Evolutionary conservation across 306 rosid genomes (phyloP).

Genomic region (Sicyos baderoa): DNA sequence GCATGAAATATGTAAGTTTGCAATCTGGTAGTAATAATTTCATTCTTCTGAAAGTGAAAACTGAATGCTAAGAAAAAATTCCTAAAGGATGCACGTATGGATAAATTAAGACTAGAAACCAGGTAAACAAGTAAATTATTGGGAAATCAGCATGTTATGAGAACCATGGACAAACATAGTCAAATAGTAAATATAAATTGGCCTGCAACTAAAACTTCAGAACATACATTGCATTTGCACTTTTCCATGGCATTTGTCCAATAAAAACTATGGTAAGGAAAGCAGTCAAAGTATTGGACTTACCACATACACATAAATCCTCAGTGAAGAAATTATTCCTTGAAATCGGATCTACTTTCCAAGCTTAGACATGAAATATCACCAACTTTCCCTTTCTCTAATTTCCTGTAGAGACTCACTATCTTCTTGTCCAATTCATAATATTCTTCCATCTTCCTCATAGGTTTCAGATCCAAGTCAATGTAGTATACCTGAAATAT

Average conservation of each 20-base stretch:
- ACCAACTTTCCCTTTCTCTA: constrained; percentile 39
- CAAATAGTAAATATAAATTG: neutral
- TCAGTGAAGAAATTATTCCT: constrained; percentile 25
- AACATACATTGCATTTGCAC: neutral
- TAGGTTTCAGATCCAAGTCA: constrained; percentile 79
- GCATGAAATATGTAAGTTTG: neutral
- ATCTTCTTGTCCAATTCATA: constrained; percentile 80
- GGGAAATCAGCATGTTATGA: neutral
- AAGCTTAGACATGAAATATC: constrained; percentile 26
- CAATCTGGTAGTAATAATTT: neutral
- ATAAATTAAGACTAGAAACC: neutral
- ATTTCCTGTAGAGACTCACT: constrained; percentile 56
- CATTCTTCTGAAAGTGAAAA: neutral
- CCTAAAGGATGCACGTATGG: too few relatives aligned
- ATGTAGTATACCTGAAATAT: constrained; percentile 57
- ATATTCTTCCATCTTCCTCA: constrained; percentile 79
- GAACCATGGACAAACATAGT: neutral
- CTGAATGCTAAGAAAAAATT: neutral
- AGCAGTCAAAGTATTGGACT: constrained; percentile 14
- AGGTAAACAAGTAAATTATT: constrained; percentile 1
- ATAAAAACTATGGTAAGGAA: neutral
- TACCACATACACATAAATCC: constrained; percentile 28
- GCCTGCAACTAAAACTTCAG: neutral
- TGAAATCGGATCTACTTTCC: constrained; percentile 26
- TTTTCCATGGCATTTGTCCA: neutral